Conservation (phyloP, 306 rosid species). For the Trifolium pratense region DNA sequence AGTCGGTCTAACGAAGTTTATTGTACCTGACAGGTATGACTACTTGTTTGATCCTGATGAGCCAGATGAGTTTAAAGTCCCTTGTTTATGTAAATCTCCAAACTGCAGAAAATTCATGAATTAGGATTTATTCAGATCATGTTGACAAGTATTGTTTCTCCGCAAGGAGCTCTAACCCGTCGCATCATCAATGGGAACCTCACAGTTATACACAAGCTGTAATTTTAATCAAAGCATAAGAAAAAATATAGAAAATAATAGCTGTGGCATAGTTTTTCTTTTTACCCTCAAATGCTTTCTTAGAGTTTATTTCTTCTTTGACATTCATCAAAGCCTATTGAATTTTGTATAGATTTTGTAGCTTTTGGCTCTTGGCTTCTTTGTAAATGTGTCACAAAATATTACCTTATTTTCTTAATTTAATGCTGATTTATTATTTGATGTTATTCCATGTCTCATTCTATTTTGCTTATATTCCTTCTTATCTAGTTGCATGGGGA, state of each 20-base stretch:
- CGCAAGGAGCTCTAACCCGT: conserved; percentile 68
- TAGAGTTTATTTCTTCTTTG: conserved; percentile 38
- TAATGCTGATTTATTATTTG: conserved; percentile 2
- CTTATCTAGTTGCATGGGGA: background rate
- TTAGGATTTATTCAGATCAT: conserved; percentile 52
- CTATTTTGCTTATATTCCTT: background rate
- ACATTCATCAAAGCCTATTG: conserved; percentile 50
- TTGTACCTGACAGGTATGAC: conserved; percentile 70
- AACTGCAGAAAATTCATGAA: conserved; percentile 92
- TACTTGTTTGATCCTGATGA: conserved; percentile 89
- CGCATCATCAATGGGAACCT: conserved; percentile 55
- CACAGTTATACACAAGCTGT: conserved; percentile 59
- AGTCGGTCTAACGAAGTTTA: conserved; percentile 5
- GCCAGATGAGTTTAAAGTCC: conserved; percentile 88
- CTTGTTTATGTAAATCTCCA: conserved; percentile 87
- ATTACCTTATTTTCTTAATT: conserved; percentile 33
- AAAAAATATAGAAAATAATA: conserved; percentile 13
- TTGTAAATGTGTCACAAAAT: conserved; percentile 43
- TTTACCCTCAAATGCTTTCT: conserved; percentile 3
- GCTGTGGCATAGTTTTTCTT: conserved; percentile 28
- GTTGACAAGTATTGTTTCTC: conserved; percentile 66
- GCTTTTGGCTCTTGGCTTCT: conserved; percentile 49
- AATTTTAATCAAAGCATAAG: conserved; percentile 43
- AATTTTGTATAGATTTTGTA: conserved; percentile 51
- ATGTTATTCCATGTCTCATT: background rate